These are phyloP conservation scores for Solanum neorickii DNA, from an alignment of 257 asterid genomes.

Conservation along the genomic window DNA sequence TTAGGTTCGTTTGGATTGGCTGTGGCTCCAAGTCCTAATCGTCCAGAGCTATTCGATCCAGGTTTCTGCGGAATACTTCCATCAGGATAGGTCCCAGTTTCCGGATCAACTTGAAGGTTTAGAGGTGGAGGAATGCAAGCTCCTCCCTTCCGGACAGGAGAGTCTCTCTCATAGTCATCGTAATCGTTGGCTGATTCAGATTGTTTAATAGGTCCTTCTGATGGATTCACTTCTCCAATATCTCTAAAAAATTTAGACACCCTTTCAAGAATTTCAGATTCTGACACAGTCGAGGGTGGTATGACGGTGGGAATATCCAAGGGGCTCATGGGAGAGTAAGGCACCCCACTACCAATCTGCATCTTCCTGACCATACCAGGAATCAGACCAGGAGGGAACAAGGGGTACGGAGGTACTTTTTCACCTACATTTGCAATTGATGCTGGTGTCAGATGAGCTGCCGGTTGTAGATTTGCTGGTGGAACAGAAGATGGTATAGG, in stretches of 20 bases:
- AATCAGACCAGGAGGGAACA: slow-evolving; percentile 94
- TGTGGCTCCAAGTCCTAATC: slow-evolving; percentile 82
- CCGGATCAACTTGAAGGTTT: slow-evolving; percentile 52
- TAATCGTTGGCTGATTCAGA: slow-evolving; percentile 44
- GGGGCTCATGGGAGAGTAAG: slow-evolving; percentile 95
- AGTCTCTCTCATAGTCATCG: slow-evolving; percentile 61
- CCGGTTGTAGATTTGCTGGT: slow-evolving; percentile 38
- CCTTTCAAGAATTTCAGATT: slow-evolving; percentile 74
- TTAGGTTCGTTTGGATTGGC: slow-evolving; percentile 69
- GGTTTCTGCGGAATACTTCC: slow-evolving; percentile 63
- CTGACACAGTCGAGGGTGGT: slow-evolving; percentile 72
- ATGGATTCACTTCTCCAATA: slow-evolving; percentile 88
- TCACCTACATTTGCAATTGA: slow-evolving; percentile 36
- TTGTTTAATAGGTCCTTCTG: slow-evolving; percentile 72
- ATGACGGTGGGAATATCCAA: slow-evolving; percentile 84
- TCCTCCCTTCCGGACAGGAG: slow-evolving; percentile 71
- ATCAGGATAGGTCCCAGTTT: slow-evolving; percentile 47
- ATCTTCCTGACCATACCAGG: slow-evolving; percentile 97
- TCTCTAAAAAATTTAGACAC: slow-evolving; percentile 87
- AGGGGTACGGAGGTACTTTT: slow-evolving; percentile 72
- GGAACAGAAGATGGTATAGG: slow-evolving; percentile 39
- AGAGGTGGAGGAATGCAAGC: slow-evolving; percentile 93
- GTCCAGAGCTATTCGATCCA: slow-evolving; percentile 50
- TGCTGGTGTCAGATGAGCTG: slow-evolving; percentile 19
- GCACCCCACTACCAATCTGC: slow-evolving; percentile 99